Base-by-base conservation (phyloP, 1,139 yeast species). In the Magnusiomyces sp. region DNA sequence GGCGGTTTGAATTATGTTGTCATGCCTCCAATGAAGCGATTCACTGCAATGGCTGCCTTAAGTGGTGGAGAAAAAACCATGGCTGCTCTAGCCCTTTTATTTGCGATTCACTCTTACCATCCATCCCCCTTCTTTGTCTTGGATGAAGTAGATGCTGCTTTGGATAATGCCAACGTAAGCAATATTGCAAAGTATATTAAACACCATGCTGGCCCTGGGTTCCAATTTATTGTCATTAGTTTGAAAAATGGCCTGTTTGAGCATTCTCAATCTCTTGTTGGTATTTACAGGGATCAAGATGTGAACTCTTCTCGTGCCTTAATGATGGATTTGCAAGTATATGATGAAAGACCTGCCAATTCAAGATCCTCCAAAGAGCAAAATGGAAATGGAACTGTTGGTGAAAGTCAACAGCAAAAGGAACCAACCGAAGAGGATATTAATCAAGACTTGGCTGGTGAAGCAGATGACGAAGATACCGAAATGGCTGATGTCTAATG, bases 1-100 rank as follows among this genome's bases (percentile, higher is more conserved):
- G 80, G 81, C 0, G 98, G 97, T 1, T 75, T 89, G 48, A 84
- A 81, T 59, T 94, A 88, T 61, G 95, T 89, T 64, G 96, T 96
- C 0, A 90, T 90, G 84, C 97, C 98, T 1, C 98, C 98, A 10
- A 77, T 86, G 80, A 94, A 92, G 61, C 74, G 97, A 58, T 92
- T 89, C 65, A 77, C 94, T 60, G 97, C 88, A 58, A 90, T 92
- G 89, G 95, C 88, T 53, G 77, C 86, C 54, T 72, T 92, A 13
- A 88, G 97, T 0, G 99, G 98, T 48, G 99, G 99, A 47, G 98
- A 92, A 63, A 89, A 90, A 65, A 87, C 97, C 1, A 84, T 92
- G 68, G 98, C 98, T 1, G 98, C 98, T 0, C 72, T 92, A 57
- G 97, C 97, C 0, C 71, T 92, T 55, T 67, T 92, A 46, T 92